Evolutionary conservation across 768 basidiomycete species (phyloP).

Genomic region (Mycena polygramma): DNA sequence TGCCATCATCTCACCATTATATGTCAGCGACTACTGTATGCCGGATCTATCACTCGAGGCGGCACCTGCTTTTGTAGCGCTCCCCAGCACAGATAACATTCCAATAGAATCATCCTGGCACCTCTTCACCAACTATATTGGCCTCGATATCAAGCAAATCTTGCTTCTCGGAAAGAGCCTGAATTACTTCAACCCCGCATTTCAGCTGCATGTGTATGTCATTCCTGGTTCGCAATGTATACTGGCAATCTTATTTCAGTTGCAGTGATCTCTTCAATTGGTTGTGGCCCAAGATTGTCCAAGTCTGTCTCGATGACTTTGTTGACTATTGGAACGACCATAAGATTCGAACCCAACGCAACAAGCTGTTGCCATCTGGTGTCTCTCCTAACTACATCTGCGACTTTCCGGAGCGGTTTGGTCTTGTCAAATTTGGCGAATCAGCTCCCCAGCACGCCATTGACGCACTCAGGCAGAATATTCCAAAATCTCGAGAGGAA

Average conservation of each 20-base stretch:
- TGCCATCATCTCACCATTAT: background rate
- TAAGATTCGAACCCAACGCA: slow-evolving; percentile 22
- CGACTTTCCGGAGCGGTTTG: slow-evolving; percentile 9
- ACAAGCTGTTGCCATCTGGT: slow-evolving; percentile 30
- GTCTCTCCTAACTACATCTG: slow-evolving; percentile 23
- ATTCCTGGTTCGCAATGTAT: background rate
- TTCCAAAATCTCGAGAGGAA: slow-evolving; percentile 27
- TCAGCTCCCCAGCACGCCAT: background rate
- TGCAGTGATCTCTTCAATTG: slow-evolving; percentile 41
- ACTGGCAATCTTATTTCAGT: background rate
- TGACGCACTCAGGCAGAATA: slow-evolving; percentile 4
- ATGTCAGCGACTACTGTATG: background rate
- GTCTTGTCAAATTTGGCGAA: slow-evolving; percentile 1
- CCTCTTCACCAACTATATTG: slow-evolving; percentile 15
- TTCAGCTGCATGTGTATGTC: slow-evolving; percentile 20
- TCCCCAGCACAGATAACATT: slow-evolving; percentile 37
- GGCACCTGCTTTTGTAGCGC: slow-evolving; percentile 37
- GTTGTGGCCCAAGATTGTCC: slow-evolving; percentile 45
- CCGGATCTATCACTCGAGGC: slow-evolving; percentile 3
- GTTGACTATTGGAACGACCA: slow-evolving; percentile 43
- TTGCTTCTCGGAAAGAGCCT: slow-evolving; percentile 18
- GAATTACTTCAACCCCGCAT: slow-evolving; percentile 4
- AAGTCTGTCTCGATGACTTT: slow-evolving; percentile 39
- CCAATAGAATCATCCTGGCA: slow-evolving; percentile 24
- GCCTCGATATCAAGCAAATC: slow-evolving; percentile 23